These are phyloP conservation scores for Marasmius fiardii DNA, from an alignment of 1,284 basidiomycete genomes.

Conservation along the genomic window DNA sequence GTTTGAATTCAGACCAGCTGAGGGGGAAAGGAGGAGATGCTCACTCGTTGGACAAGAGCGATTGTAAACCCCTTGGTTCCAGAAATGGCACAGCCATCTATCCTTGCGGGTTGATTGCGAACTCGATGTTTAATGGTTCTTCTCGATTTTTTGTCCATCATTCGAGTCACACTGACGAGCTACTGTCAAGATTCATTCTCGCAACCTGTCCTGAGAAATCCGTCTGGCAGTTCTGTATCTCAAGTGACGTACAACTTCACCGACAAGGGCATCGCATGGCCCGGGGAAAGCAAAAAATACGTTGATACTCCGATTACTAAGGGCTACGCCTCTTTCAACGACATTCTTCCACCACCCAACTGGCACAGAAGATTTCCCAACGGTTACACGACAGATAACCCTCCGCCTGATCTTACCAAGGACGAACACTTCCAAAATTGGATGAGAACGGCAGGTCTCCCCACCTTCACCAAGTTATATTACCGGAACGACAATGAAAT, in stretches of 20 bases:
- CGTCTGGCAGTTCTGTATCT: conserved; percentile 42
- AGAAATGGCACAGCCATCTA: conserved; percentile 65
- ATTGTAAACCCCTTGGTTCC: conserved; percentile 87
- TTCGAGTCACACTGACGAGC: not conserved
- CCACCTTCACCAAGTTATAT: conserved; percentile 95
- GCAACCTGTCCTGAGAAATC: conserved; percentile 57
- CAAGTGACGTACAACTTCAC: conserved; percentile 74
- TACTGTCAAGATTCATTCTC: conserved; percentile 70
- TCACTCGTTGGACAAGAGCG: conserved; percentile 60
- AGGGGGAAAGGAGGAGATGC: conserved; percentile 65
- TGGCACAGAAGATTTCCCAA: conserved; percentile 76
- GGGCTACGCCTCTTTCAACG: conserved; percentile 46
- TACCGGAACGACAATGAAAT: conserved; percentile 83
- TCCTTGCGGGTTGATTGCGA: conserved; percentile 97
- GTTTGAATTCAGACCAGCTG: conserved; percentile 83
- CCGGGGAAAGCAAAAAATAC: conserved; percentile 92
- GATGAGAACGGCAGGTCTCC: conserved; percentile 98
- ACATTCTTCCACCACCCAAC: conserved; percentile 91
- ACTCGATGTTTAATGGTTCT: conserved; percentile 95
- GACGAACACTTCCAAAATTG: conserved; percentile 99
- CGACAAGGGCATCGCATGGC: conserved; percentile 87
- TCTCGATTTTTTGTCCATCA: conserved; percentile 10
- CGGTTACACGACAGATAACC: conserved; percentile 65
- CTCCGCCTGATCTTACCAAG: conserved; percentile 72
- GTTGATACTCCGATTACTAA: conserved; percentile 41